Conservation (phyloP, 2,329 filamentous ascomycete genomes). For the Monosporascus sp. region DNA sequence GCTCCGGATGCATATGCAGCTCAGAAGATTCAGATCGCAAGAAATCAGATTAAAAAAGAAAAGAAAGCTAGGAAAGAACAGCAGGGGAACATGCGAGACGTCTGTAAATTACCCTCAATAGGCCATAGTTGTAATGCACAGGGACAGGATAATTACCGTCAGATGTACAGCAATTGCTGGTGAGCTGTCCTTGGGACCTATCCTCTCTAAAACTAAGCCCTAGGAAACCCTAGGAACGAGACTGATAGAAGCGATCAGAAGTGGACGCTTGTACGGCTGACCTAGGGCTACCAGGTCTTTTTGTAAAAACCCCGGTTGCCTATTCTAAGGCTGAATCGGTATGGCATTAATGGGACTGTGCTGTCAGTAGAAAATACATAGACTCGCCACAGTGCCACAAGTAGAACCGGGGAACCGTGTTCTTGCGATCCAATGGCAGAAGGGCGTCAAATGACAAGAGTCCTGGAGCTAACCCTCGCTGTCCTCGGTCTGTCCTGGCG, state of each 20-base stretch:
- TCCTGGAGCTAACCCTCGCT: background rate
- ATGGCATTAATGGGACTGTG: background rate
- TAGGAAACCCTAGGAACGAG: conserved; percentile 15
- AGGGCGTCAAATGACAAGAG: background rate
- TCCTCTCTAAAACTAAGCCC: conserved; percentile 3
- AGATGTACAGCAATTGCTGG: conserved; percentile 16
- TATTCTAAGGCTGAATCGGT: background rate
- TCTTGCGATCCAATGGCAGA: background rate
- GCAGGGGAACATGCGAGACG: background rate
- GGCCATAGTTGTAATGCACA: conserved; percentile 9
- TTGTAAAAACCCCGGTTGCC: background rate
- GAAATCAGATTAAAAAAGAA: background rate
- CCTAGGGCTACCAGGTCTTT: background rate
- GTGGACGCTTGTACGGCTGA: conserved; percentile 5
- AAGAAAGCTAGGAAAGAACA: background rate
- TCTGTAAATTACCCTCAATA: conserved; percentile 6
- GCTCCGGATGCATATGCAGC: background rate
- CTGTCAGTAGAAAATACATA: background rate
- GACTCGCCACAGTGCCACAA: background rate
- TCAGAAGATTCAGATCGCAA: background rate
- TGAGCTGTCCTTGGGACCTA: conserved; percentile 22
- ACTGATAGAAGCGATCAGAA: conserved; percentile 28
- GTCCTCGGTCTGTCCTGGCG: background rate
- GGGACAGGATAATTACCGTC: conserved; percentile 14
- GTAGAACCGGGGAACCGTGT: background rate